Percentiles rank a stretch among this genome's conserved stretches.
Conservation (phyloP, 2,329 filamentous ascomycete genomes). For the Diaporthe sp. region DNA sequence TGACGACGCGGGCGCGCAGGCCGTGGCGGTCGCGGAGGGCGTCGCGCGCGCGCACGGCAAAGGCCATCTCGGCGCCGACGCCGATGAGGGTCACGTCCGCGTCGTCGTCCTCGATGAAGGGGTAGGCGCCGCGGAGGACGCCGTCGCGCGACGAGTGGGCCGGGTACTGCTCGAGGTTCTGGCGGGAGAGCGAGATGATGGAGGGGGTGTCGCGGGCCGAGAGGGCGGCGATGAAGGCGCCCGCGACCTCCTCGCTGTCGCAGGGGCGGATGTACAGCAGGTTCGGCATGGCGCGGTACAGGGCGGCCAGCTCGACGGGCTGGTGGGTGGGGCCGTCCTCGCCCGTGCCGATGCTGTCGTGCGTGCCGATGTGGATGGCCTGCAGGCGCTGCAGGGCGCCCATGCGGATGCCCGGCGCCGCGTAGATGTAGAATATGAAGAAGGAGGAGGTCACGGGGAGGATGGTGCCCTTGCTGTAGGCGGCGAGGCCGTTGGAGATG, state of each 20-base stretch:
- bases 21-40: slow-evolving; percentile 48
- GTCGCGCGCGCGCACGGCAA: slow-evolving; percentile 57
- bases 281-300: slow-evolving; percentile 69
- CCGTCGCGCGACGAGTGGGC: slow-evolving; percentile 48
- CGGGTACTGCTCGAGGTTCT: slow-evolving; percentile 54
- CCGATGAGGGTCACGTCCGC: slow-evolving; percentile 55
- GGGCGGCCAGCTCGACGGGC: slow-evolving; percentile 62
- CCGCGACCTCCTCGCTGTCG: slow-evolving; percentile 65
- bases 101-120: slow-evolving; percentile 47
- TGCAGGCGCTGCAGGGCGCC: slow-evolving; percentile 62
- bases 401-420: slow-evolving; percentile 66
- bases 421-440: slow-evolving; percentile 68
- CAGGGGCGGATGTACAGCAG: slow-evolving; percentile 64
- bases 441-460: slow-evolving; percentile 67
- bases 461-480: slow-evolving; percentile 63
- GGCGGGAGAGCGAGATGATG: slow-evolving; percentile 54
- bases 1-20: slow-evolving; percentile 50
- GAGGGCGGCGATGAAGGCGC: slow-evolving; percentile 58
- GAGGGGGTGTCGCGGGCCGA: slow-evolving; percentile 49
- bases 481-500: slow-evolving; percentile 70
- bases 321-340: slow-evolving; percentile 70
- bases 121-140: slow-evolving; percentile 55
- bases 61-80: slow-evolving; percentile 53
- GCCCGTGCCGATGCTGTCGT: slow-evolving; percentile 66
- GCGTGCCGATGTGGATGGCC: slow-evolving; percentile 65